phyloP scores from a whole-genome alignment of 768 basidiomycete species.

The Tulasnella sp. region DNA sequence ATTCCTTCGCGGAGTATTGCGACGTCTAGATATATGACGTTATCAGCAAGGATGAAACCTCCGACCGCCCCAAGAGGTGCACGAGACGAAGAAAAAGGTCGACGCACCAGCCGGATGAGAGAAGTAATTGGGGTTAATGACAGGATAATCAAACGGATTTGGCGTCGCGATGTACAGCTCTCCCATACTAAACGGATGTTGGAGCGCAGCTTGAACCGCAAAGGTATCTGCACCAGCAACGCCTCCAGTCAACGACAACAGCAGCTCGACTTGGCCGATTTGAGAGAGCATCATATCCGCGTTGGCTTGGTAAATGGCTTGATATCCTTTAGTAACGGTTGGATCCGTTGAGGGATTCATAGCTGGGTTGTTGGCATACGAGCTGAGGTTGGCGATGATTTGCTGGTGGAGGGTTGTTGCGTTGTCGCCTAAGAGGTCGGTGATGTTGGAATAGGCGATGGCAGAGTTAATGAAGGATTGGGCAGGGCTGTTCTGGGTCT shows the following conservation, averaged over 20 bases:
- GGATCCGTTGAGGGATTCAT: slow-evolving; percentile 35
- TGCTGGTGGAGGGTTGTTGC: slow-evolving; percentile 32
- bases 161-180: slow-evolving; percentile 52
- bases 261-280: slow-evolving; percentile 51
- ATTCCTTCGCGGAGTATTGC: slow-evolving; percentile 49
- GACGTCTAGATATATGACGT: slow-evolving; percentile 32
- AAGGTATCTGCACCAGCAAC: slow-evolving; percentile 33
- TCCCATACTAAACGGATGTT: slow-evolving; percentile 60
- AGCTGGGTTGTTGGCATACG: slow-evolving; percentile 35
- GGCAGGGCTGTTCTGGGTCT: slow-evolving; percentile 29
- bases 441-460: slow-evolving; percentile 51
- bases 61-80: too few relatives aligned
- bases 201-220: slow-evolving; percentile 56
- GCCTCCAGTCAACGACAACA: slow-evolving; percentile 40
- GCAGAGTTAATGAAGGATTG: slow-evolving; percentile 57
- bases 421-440: slow-evolving; percentile 37
- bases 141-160: slow-evolving; percentile 50
- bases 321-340: slow-evolving; percentile 47
- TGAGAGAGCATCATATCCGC: slow-evolving; percentile 35
- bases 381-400: slow-evolving; percentile 31
- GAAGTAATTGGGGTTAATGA: slow-evolving; percentile 62
- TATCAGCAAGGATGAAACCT: not conserved
- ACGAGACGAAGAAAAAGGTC: not conserved
- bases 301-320: slow-evolving; percentile 45
- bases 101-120: slow-evolving; percentile 43